Percentiles rank a stretch among this genome's conserved stretches.
These are phyloP conservation scores for Tephrocybe rancida DNA, from an alignment of 768 basidiomycete genomes.

Conservation along the genomic window DNA sequence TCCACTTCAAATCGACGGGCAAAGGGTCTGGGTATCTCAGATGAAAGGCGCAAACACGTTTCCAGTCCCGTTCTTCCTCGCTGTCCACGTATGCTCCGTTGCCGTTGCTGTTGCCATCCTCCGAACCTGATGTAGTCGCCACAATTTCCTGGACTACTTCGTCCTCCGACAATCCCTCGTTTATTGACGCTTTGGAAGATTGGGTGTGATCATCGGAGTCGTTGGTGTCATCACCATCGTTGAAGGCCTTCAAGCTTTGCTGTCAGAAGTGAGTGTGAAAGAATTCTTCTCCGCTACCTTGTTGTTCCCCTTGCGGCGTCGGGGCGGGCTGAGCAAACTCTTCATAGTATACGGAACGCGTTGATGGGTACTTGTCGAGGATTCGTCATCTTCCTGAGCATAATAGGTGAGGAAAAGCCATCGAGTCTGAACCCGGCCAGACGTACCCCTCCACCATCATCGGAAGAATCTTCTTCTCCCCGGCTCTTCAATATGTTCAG, in stretches of 20 bases:
- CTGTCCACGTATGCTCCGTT: background rate
- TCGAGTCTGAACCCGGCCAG: background rate
- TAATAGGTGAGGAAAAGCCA: background rate
- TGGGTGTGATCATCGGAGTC: too few relatives aligned
- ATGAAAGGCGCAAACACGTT: background rate
- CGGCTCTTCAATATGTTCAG: background rate
- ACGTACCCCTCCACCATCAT: background rate
- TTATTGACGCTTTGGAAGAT: too few relatives aligned
- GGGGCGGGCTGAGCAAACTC: constrained; percentile 4
- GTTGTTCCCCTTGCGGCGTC: background rate
- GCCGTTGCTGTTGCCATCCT: background rate
- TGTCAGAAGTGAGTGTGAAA: background rate
- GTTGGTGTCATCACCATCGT: too few relatives aligned
- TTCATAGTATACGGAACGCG: constrained; percentile 6
- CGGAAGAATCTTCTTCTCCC: background rate
- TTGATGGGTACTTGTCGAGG: background rate
- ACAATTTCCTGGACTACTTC: too few relatives aligned
- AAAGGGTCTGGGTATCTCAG: background rate
- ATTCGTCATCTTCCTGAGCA: background rate
- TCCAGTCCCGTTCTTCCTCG: background rate
- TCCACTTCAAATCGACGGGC: background rate
- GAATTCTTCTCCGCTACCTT: background rate
- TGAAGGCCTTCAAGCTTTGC: background rate
- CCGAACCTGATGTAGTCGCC: background rate
- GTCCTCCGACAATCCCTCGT: too few relatives aligned